Conservation (phyloP, 805 yeast genomes). For the Kuraishia hungarica region DNA sequence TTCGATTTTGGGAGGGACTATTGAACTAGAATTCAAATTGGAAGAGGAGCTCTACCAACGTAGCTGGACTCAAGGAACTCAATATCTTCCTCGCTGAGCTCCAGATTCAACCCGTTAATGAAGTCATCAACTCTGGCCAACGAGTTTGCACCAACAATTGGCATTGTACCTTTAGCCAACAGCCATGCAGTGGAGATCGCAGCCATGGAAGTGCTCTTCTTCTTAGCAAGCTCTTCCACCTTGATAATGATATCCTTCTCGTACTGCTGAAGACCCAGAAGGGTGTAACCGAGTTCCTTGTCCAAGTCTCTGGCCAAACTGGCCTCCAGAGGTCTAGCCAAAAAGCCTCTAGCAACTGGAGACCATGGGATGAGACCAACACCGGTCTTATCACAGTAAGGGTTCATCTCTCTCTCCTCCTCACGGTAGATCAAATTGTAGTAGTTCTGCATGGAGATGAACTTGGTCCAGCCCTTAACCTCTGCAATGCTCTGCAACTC, state of each 20-base stretch:
- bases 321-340: slow-evolving; percentile 35
- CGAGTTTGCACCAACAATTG: slow-evolving; percentile 47
- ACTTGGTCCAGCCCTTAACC: slow-evolving; percentile 45
- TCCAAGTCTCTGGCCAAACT: slow-evolving; percentile 3
- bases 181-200: slow-evolving; percentile 47
- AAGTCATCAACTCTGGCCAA: slow-evolving; percentile 47
- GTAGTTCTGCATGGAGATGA: slow-evolving; percentile 49
- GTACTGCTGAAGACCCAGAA: slow-evolving; percentile 13
- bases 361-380: slow-evolving; percentile 57
- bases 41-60: slow-evolving; percentile 9
- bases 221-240: slow-evolving; percentile 47
- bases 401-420: slow-evolving; percentile 55
- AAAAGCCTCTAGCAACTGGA: slow-evolving; percentile 46
- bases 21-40: background rate
- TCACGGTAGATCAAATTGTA: slow-evolving; percentile 53
- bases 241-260: slow-evolving; percentile 31
- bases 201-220: slow-evolving; percentile 44
- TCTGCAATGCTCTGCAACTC: slow-evolving; percentile 50
- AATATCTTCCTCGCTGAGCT: slow-evolving; percentile 27
- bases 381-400: slow-evolving; percentile 41
- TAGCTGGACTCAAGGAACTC: slow-evolving; percentile 26
- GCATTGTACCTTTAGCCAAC: slow-evolving; percentile 37
- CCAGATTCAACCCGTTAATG: slow-evolving; percentile 29
- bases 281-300: slow-evolving; percentile 12
- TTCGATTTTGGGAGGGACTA: background rate